Evolutionary conservation across 192 early-diverging fungal genomes (phyloP).

Genomic region (Ambispora gerdemannii): DNA sequence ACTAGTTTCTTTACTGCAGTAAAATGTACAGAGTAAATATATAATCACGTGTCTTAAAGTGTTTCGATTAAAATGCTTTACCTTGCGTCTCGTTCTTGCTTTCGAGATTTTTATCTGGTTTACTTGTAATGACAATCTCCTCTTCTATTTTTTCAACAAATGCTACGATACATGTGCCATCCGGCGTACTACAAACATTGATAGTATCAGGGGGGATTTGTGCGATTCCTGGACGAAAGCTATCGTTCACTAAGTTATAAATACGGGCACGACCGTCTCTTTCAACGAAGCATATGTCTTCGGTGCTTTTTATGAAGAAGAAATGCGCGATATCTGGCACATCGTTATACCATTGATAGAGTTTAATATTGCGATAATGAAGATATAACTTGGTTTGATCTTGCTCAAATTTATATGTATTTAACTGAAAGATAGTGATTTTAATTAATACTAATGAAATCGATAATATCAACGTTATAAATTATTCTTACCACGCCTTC

Average conservation of each 20-base stretch:
- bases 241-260: conserved; percentile 24
- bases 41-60: no score
- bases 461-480: no score
- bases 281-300: conserved; percentile 25
- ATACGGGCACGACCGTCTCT: conserved; percentile 3
- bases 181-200: conserved; percentile 3
- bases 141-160: background rate
- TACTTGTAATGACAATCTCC: no score
- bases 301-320: conserved; percentile 27
- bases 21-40: no score
- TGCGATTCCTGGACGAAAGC: conserved; percentile 21
- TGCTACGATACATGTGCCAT: conserved; percentile 30
- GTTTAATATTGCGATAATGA: conserved; percentile 26
- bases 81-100: no score
- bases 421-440: background rate
- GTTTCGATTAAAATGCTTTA: no score
- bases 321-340: conserved; percentile 20
- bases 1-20: no score
- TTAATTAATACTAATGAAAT: background rate
- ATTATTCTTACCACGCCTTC: conserved; percentile 6
- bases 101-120: no score
- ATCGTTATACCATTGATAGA: conserved; percentile 25
- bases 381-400: conserved; percentile 1
- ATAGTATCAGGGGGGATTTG: conserved; percentile 10
- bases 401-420: conserved; percentile 28